Evolutionary conservation across 1,284 basidiomycete species (phyloP), one percentile per base, ranked within the genome.

Genomic region (Heterobasidion annosum): DNA sequence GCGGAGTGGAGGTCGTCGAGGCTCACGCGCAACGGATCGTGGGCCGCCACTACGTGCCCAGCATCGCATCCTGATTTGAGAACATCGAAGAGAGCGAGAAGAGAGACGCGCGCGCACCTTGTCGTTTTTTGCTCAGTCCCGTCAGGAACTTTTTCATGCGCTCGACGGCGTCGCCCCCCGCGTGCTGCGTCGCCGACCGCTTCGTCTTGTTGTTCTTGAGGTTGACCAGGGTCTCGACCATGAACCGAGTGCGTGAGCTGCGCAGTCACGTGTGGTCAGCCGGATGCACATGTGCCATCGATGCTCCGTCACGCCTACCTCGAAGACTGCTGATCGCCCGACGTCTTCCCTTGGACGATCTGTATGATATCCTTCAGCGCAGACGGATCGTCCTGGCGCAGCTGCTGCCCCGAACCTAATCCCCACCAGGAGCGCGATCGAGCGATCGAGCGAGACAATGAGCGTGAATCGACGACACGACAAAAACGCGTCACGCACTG

Each of bases 151-250:
- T 93, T 68, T 90, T 94, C 81, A 94, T 87, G 53, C 82, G 76
- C 60, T 88, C 88, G 8, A 88, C 83, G 6, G 87, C 81, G 48
- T 93, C 89, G 12, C 78, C 77, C 57, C 85, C 79, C 65, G 85
- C 78, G 63, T 79, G 80, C 55, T 82, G 81, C 2, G 76, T 71
- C 10, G 74, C 72, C 44, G 74, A 75, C 50, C 80, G 78, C 66
- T 91, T 95, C 54, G 79, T 63, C 66, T 91, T 94, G 70, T 95
- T 96, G 66, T 93, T 95, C 67, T 94, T 95, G 50, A 97, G 77
- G 66, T 93, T 91, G 25, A 79, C 81, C 19, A 98, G 73, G 0
- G 91, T 94, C 68, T 98, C 94, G 52, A 96, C 74, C 93, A 98
- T 94, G 71, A 97, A 98, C 18, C 83, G 82, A 9, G 88, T 88